Base-by-base conservation (phyloP, 2,329 filamentous ascomycete genomes). In the Ascocoryne sarcoides region DNA sequence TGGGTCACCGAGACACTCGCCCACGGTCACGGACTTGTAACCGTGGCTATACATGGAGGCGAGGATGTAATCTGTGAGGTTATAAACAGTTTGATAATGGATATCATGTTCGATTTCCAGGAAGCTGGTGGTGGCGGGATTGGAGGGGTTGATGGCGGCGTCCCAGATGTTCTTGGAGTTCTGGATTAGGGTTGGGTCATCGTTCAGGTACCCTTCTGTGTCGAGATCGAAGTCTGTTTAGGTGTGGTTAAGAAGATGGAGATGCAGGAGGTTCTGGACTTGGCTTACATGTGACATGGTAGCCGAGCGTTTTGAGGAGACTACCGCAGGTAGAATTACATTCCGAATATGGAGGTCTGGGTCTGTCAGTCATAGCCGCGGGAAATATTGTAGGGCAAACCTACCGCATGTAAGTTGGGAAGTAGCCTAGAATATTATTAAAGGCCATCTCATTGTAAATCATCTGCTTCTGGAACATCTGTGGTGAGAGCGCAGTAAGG, bases 401-500 rank as follows among this genome's bases (percentile, higher is more conserved):
- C 20, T 44, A 45, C 46, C 48, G 51, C 65, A 73, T 70, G 54
- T 75, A 75, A 17, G 70, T 73, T 17, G 72, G 71, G 49, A 72
- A 67, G 48, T 67, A 67, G 37, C 70, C 70, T n/a, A 75, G 54
- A 39, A 75, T 69, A 58, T 73, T 73, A 47, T 65, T 64, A 32
- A 75, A 56, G 26, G 71, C 70, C 65, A 71, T 71, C 56, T 75
- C 71, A 52, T 71, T 70, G 56, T 70, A 70, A 48, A 60, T 52
- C 60, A 75, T 71, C 47, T 67, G 69, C 32, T 70, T 60, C 43
- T 64, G 62, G 46, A 69, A 65, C 44, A 66, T 60, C 3, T 55
- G 52, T 10, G 62, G 54, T 10, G 63, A 63, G 34, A 73, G 50
- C n/a, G 60, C 59, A 46, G 62, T 65, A 41, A 73, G 52, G 42